These are phyloP conservation scores for Domatiomyces globalis DNA, from an alignment of 2,329 filamentous ascomycete genomes.

Conservation along the genomic window DNA sequence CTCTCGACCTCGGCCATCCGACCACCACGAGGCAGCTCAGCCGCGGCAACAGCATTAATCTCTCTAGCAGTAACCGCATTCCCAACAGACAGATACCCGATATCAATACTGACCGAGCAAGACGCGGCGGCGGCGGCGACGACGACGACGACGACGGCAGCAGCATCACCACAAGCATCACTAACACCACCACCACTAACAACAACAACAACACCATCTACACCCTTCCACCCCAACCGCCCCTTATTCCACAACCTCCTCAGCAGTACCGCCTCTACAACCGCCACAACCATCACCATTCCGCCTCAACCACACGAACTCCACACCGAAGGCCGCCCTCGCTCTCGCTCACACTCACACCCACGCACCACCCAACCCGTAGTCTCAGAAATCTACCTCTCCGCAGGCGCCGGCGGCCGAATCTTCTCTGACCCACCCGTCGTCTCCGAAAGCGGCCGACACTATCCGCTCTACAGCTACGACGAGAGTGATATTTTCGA, in stretches of 20 bases:
- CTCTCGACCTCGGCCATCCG: neutral
- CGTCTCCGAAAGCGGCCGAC: slow-evolving; percentile 11
- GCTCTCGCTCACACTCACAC: no score
- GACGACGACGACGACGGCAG: neutral
- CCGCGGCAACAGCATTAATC: neutral
- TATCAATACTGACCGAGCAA: neutral
- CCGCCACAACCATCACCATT: slow-evolving; percentile 1
- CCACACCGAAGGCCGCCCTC: neutral
- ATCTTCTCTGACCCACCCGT: slow-evolving; percentile 10
- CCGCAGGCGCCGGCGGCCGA: slow-evolving; percentile 12
- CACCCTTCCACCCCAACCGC: slow-evolving; percentile 1
- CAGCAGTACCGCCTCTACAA: slow-evolving; percentile 6
- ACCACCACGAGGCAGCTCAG: neutral
- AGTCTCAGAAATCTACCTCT: slow-evolving; percentile 17
- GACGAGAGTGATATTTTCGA: slow-evolving; percentile 14
- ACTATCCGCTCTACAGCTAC: slow-evolving; percentile 14
- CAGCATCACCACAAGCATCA: neutral
- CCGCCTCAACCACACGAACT: neutral
- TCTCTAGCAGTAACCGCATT: neutral
- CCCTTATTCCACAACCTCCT: slow-evolving; percentile 9
- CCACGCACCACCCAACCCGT: slow-evolving; percentile 9
- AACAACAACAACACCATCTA: neutral
- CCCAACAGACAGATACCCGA: neutral
- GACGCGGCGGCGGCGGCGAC: neutral
- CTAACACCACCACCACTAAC: no score